phyloP scores from a whole-genome alignment of 192 early-diverging fungal genomes.

The Chytriomyces confervae region DNA sequence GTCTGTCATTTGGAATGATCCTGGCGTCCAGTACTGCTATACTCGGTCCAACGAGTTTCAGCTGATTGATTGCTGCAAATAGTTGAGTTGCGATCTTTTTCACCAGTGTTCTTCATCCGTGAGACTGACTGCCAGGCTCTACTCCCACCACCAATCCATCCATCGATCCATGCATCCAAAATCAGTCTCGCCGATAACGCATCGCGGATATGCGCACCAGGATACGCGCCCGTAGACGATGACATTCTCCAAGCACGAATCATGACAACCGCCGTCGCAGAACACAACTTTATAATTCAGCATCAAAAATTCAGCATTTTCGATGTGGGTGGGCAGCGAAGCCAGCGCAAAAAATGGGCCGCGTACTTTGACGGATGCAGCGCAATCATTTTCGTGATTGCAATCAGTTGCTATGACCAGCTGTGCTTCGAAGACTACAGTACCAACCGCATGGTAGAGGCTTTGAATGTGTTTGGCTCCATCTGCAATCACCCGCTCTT shows the following conservation, averaged over 20 bases:
- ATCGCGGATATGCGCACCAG: constrained; percentile 10
- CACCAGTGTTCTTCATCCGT: background rate
- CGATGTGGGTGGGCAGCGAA: constrained; percentile 71
- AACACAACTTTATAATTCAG: constrained; percentile 67
- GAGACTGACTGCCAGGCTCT: too few relatives aligned
- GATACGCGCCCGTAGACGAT: constrained; percentile 66
- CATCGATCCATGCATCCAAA: background rate
- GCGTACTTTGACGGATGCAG: constrained; percentile 68
- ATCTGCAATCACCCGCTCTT: constrained; percentile 51
- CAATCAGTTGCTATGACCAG: constrained; percentile 66
- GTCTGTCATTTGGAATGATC: constrained; percentile 45
- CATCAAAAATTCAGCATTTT: constrained; percentile 57
- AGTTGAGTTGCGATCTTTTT: constrained; percentile 37
- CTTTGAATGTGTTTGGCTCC: constrained; percentile 42
- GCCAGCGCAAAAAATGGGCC: constrained; percentile 65
- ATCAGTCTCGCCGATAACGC: constrained; percentile 16
- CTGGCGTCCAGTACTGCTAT: constrained; percentile 45
- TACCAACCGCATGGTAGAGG: constrained; percentile 57
- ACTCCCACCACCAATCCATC: background rate
- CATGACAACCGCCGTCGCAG: constrained; percentile 70
- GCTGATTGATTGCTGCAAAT: constrained; percentile 50
- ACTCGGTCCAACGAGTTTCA: constrained; percentile 47
- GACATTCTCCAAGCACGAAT: constrained; percentile 74
- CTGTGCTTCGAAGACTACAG: constrained; percentile 59
- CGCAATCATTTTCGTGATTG: constrained; percentile 69